A percentile compares a stretch with the other conserved stretches of the same genome.
Evolutionary conservation across 495 filamentous ascomycete genomes (phyloP).

Genomic region (Rusavskia elegans): DNA sequence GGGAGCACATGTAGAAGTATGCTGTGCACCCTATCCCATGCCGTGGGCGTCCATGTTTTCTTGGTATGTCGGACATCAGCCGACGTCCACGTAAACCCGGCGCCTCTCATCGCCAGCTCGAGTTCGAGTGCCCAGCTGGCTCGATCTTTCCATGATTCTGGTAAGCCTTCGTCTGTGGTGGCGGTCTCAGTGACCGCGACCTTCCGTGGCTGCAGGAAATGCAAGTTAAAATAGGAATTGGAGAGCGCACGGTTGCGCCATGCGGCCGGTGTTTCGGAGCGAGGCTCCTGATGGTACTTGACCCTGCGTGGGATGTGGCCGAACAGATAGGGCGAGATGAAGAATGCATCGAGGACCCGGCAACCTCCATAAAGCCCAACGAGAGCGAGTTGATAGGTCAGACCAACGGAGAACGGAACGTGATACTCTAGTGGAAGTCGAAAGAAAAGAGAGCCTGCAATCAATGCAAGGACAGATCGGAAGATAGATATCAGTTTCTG

Average conservation of each 20-base stretch:
- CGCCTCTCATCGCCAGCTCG: conserved; percentile 12
- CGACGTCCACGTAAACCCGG: conserved; percentile 14
- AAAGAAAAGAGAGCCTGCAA: conserved; percentile 9
- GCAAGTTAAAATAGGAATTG: conserved; percentile 8
- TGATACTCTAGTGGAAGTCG: conserved; percentile 12
- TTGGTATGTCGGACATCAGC: conserved; percentile 13
- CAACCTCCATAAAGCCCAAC: conserved; percentile 11
- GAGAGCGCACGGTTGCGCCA: neutral
- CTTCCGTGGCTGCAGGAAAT: conserved; percentile 8
- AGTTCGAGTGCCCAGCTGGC: conserved; percentile 13
- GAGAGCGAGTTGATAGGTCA: conserved; percentile 14
- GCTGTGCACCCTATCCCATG: conserved; percentile 6
- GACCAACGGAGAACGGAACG: conserved; percentile 11
- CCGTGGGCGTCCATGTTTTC: conserved; percentile 10
- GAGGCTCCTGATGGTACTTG: conserved; percentile 8
- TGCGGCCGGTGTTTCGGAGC: neutral
- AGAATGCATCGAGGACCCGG: conserved; percentile 13
- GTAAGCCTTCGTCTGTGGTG: conserved; percentile 6
- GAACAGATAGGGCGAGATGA: conserved; percentile 10
- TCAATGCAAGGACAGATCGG: conserved; percentile 10
- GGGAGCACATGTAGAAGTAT: conserved; percentile 10
- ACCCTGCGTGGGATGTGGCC: conserved; percentile 10
- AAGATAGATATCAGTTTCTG: conserved; percentile 4
- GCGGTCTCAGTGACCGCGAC: conserved; percentile 11
- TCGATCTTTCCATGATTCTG: conserved; percentile 7